These are phyloP conservation scores for Orbilia ellipsospora DNA, from an alignment of 2,329 filamentous ascomycete genomes.

Conservation along the genomic window DNA sequence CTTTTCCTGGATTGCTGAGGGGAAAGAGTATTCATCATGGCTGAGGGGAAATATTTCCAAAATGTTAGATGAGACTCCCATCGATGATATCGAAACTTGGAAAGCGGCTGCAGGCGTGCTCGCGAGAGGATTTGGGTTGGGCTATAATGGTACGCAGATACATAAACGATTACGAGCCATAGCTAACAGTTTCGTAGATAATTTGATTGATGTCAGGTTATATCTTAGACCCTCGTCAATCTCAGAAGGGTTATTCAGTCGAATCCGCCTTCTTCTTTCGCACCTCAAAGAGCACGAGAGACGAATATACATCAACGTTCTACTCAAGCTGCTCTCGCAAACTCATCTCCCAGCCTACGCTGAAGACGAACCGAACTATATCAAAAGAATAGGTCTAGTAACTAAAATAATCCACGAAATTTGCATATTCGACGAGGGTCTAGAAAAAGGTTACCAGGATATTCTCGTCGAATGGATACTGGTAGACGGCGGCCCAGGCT, in stretches of 20 bases:
- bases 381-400: constrained; percentile 30
- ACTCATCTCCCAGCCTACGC: constrained; percentile 62
- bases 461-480: constrained; percentile 74
- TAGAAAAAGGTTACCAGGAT: constrained; percentile 63
- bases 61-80: constrained; percentile 61
- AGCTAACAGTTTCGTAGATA: constrained; percentile 7
- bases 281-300: constrained; percentile 64
- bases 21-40: constrained; percentile 76
- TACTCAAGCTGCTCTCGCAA: constrained; percentile 66
- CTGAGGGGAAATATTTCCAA: constrained; percentile 72
- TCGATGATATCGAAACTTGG: constrained; percentile 61
- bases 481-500: constrained; percentile 72
- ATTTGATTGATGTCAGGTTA: constrained; percentile 30
- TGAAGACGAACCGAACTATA: constrained; percentile 45
- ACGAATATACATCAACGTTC: constrained; percentile 63
- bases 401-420: constrained; percentile 46
- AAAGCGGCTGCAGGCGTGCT: constrained; percentile 67
- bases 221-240: constrained; percentile 10
- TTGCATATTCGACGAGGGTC: constrained; percentile 39
- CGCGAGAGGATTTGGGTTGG: constrained; percentile 74
- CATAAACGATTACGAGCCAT: constrained; percentile 7
- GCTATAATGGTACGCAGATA: constrained; percentile 73
- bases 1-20: constrained; percentile 72
- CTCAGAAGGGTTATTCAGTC: constrained; percentile 56
- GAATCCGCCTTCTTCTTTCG: constrained; percentile 61